A percentile compares a stretch with the other conserved stretches of the same genome.
phyloP scores from a whole-genome alignment of 1,284 basidiomycete species.

The Malassezia japonica region DNA sequence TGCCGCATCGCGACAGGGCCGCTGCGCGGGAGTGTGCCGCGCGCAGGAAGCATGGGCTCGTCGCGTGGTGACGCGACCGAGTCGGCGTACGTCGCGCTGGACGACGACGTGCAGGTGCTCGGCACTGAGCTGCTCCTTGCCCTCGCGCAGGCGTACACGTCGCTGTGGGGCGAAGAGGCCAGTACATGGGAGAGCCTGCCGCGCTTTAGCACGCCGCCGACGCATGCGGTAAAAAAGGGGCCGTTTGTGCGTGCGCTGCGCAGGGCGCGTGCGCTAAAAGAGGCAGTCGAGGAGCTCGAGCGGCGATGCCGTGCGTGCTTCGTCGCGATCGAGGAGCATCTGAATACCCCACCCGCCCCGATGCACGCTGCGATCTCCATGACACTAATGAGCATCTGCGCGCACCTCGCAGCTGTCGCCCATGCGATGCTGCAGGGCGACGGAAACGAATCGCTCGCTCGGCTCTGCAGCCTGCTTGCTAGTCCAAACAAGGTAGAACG shows the following conservation, averaged over 20 bases:
- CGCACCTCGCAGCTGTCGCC: conserved; percentile 3
- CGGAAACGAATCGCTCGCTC: not conserved
- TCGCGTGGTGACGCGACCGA: too few species aligned
- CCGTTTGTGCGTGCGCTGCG: not conserved
- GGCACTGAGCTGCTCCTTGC: not conserved
- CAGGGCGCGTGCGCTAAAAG: not conserved
- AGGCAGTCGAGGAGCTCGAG: not conserved
- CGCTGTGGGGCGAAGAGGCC: conserved; percentile 4
- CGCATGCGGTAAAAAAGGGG: not conserved
- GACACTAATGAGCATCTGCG: conserved; percentile 6
- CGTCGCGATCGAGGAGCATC: conserved; percentile 5
- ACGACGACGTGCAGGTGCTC: not conserved
- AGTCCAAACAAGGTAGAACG: not conserved
- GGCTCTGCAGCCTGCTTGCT: not conserved
- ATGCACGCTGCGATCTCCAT: conserved; percentile 14
- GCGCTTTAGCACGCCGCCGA: conserved; percentile 3
- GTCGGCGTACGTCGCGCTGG: not conserved
- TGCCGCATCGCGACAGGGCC: conserved; percentile 4
- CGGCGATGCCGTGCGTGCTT: conserved; percentile 4
- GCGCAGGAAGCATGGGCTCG: not conserved
- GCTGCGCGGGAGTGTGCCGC: conserved; percentile 4
- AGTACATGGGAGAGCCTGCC: conserved; percentile 5
- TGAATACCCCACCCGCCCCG: conserved; percentile 12
- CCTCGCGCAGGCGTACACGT: conserved; percentile 5
- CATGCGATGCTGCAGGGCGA: not conserved